phyloP scores from a whole-genome alignment of 495 filamentous ascomycete genomes.

The Chaetomium fimeti region DNA sequence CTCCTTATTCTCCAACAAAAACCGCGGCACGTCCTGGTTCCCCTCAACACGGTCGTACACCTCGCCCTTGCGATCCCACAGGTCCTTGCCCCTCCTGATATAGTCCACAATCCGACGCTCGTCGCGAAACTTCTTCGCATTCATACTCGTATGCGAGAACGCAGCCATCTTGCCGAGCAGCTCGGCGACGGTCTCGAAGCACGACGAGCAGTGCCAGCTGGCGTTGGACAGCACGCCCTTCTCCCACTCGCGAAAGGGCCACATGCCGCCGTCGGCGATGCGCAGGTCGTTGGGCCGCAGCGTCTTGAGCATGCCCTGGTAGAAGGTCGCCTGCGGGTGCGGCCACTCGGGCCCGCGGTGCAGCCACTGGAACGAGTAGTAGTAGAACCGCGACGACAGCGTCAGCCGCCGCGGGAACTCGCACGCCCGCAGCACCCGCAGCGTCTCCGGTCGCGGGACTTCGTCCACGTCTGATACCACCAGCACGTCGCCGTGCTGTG shows the following conservation, averaged over 20 bases:
- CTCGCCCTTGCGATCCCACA: conserved; percentile 51
- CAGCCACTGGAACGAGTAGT: conserved; percentile 57
- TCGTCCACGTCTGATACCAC: conserved; percentile 55
- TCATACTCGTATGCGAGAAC: conserved; percentile 51
- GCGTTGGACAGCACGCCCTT: conserved; percentile 47
- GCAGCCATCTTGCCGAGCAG: conserved; percentile 52
- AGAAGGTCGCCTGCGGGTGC: conserved; percentile 57
- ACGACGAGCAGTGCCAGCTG: conserved; percentile 57
- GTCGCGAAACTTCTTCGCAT: conserved; percentile 44
- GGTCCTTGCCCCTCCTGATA: conserved; percentile 50
- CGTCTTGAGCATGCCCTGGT: conserved; percentile 45
- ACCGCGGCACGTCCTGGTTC: conserved; percentile 46
- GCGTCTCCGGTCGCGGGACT: conserved; percentile 48
- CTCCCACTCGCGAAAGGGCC: conserved; percentile 35
- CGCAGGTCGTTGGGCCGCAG: conserved; percentile 51
- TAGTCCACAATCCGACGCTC: conserved; percentile 43
- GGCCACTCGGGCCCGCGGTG: conserved; percentile 53
- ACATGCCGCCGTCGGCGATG: conserved; percentile 41
- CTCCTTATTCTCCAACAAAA: conserved; percentile 36
- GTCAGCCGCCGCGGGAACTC: conserved; percentile 53
- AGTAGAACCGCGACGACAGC: conserved; percentile 54
- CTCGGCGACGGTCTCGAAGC: conserved; percentile 52
- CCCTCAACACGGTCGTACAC: conserved; percentile 47
- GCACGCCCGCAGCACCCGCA: conserved; percentile 49
- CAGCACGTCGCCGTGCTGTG: conserved; percentile 42